These are phyloP conservation scores for Phoenix dactylifera DNA, from an alignment of 176 grass and related monocot species.

Conservation along the genomic window DNA sequence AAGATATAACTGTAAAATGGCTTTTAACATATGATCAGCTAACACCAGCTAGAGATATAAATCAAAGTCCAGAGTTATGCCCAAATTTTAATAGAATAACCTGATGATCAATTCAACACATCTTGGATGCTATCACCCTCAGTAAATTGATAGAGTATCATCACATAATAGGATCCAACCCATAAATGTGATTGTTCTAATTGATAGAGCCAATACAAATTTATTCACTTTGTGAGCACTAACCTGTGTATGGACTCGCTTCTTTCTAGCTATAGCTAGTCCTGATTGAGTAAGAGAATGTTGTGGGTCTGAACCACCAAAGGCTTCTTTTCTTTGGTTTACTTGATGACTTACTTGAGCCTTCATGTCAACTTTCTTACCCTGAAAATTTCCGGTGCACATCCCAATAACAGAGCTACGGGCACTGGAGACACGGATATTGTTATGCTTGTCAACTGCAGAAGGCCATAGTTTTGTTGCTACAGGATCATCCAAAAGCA, in stretches of 20 bases:
- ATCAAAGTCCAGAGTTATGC: too few relatives aligned
- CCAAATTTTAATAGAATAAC: too few relatives aligned
- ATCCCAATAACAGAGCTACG: constrained; percentile 40
- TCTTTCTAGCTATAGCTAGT: constrained; percentile 77
- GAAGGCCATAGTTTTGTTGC: constrained; percentile 51
- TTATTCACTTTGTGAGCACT: not conserved
- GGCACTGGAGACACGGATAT: constrained; percentile 40
- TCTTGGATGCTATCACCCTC: too few relatives aligned
- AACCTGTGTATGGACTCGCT: constrained; percentile 85
- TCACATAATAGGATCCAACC: not conserved
- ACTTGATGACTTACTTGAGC: constrained; percentile 61
- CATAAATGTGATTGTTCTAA: too few relatives aligned
- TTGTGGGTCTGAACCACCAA: constrained; percentile 38
- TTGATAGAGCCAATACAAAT: too few relatives aligned
- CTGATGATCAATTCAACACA: too few relatives aligned
- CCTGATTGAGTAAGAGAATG: constrained; percentile 65
- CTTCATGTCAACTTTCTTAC: constrained; percentile 63
- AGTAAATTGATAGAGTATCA: not conserved
- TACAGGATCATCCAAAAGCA: constrained; percentile 82
- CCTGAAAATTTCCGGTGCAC: constrained; percentile 56
- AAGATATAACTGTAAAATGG: too few relatives aligned
- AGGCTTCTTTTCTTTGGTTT: constrained; percentile 75
- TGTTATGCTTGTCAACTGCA: constrained; percentile 54
- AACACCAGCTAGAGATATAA: too few relatives aligned
- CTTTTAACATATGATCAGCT: too few relatives aligned